A percentile compares a stretch with the other conserved stretches of the same genome.
These are phyloP conservation scores for Fusarium haematococcum DNA, from an alignment of 2,329 filamentous ascomycete species.

Conservation along the genomic window DNA sequence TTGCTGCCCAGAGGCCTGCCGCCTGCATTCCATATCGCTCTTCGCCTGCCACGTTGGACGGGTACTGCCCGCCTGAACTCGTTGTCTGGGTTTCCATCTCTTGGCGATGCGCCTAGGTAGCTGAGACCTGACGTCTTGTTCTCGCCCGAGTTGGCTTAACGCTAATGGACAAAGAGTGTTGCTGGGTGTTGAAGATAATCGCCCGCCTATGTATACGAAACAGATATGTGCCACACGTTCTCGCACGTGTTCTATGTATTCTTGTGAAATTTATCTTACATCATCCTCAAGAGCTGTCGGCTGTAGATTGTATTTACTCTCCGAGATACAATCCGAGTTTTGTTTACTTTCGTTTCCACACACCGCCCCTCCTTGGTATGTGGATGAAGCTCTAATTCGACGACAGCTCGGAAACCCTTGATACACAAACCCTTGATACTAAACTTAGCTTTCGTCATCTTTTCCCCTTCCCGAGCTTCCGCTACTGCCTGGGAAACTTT, in stretches of 20 bases:
- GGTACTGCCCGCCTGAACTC: background rate
- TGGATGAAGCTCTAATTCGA: background rate
- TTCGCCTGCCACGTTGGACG: background rate
- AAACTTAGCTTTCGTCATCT: background rate
- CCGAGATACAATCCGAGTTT: background rate
- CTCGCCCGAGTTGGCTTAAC: background rate
- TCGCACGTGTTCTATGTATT: background rate
- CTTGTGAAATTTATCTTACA: background rate
- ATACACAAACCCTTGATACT: background rate
- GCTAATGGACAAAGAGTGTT: background rate
- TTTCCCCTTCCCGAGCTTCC: background rate
- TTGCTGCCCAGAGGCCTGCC: conserved; percentile 12
- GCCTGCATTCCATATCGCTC: conserved; percentile 24
- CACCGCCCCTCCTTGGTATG: background rate
- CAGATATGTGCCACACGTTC: background rate
- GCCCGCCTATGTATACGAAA: background rate
- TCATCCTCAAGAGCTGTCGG: background rate
- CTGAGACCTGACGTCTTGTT: background rate
- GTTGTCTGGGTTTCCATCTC: conserved; percentile 32
- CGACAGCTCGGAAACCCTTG: background rate
- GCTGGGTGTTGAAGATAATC: background rate
- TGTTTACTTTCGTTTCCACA: background rate
- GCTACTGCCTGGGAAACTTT: background rate
- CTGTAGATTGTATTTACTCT: background rate
- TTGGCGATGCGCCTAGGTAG: background rate